A percentile compares a stretch with the other conserved stretches of the same genome.
Conservation (phyloP, 2,329 filamentous ascomycete genomes). For the Fusarium denticulatum region DNA sequence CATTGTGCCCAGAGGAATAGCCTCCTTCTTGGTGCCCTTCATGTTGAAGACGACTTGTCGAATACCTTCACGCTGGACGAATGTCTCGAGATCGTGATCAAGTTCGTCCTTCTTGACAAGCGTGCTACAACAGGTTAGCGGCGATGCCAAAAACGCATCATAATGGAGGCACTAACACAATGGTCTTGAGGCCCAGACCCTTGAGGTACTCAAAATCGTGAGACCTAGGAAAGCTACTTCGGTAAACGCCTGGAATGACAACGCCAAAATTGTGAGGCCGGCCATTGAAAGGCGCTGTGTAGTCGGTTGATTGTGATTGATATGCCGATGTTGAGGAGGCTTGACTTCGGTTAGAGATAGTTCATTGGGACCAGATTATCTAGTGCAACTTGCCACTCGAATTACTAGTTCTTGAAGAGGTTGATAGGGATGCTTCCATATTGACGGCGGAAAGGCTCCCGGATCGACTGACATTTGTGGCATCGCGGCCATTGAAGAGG, state of each 20-base stretch:
- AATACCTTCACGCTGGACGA: conserved; percentile 74
- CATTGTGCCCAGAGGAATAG: conserved; percentile 74
- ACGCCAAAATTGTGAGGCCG: conserved; percentile 78
- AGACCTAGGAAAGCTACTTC: conserved; percentile 80
- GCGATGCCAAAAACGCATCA: neutral
- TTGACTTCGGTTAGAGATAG: conserved; percentile 18
- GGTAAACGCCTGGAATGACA: conserved; percentile 78
- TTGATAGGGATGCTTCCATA: conserved; percentile 28
- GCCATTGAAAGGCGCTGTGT: conserved; percentile 42
- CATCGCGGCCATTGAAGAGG: conserved; percentile 31
- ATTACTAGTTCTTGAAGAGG: conserved; percentile 23
- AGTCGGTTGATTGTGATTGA: conserved; percentile 25
- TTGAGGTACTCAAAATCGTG: conserved; percentile 77
- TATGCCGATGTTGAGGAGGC: conserved; percentile 31
- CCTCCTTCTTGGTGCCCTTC: conserved; percentile 86
- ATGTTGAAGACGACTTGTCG: conserved; percentile 80
- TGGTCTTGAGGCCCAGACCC: conserved; percentile 76
- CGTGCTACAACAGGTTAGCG: conserved; percentile 56
- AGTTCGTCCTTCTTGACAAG: conserved; percentile 71
- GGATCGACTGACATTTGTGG: conserved; percentile 23
- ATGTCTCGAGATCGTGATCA: conserved; percentile 63
- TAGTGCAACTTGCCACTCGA: conserved; percentile 27
- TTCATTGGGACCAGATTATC: neutral
- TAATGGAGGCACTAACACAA: conserved; percentile 68
- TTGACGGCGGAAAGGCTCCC: conserved; percentile 19